These are phyloP conservation scores for Priceomyces castillae DNA, from an alignment of 805 yeast genomes.

Conservation along the genomic window DNA sequence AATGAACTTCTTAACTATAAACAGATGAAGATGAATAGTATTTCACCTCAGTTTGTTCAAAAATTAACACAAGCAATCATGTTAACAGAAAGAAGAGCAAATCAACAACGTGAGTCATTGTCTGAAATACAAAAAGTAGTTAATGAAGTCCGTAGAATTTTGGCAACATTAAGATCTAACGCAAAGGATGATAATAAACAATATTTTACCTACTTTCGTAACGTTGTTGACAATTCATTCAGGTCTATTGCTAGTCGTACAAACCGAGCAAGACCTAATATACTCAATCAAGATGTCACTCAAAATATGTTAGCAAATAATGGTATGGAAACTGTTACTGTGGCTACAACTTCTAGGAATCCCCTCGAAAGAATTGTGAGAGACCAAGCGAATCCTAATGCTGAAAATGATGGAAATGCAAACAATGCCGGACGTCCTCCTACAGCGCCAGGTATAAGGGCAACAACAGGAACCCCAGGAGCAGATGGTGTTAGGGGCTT, in stretches of 20 bases:
- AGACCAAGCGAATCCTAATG: neutral
- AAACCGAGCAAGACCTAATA: constrained; percentile 32
- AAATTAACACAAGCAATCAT: constrained; percentile 31
- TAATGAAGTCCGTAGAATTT: constrained; percentile 24
- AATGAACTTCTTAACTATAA: constrained; percentile 18
- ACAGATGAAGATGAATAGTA: constrained; percentile 18
- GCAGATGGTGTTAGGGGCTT: constrained; percentile 15
- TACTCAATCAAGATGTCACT: constrained; percentile 36
- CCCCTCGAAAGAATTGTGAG: constrained; percentile 11
- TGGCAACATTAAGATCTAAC: constrained; percentile 22
- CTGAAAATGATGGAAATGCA: neutral
- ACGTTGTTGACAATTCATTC: constrained; percentile 19
- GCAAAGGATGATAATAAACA: constrained; percentile 24
- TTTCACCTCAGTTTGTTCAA: constrained; percentile 40
- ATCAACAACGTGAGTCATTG: constrained; percentile 32
- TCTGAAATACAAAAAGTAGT: constrained; percentile 21
- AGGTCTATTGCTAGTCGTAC: constrained; percentile 28
- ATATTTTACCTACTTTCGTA: constrained; percentile 27
- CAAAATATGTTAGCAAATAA: constrained; percentile 31
- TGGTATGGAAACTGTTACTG: constrained; percentile 22
- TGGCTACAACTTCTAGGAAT: constrained; percentile 8
- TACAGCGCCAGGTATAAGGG: neutral
- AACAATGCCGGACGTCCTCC: neutral
- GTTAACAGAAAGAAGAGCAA: constrained; percentile 36
- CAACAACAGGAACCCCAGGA: constrained; percentile 1